A percentile compares a stretch with the other conserved stretches of the same genome.
These are phyloP conservation scores for Starmerella sirachaensis DNA, from an alignment of 805 yeast genomes.

Conservation along the genomic window DNA sequence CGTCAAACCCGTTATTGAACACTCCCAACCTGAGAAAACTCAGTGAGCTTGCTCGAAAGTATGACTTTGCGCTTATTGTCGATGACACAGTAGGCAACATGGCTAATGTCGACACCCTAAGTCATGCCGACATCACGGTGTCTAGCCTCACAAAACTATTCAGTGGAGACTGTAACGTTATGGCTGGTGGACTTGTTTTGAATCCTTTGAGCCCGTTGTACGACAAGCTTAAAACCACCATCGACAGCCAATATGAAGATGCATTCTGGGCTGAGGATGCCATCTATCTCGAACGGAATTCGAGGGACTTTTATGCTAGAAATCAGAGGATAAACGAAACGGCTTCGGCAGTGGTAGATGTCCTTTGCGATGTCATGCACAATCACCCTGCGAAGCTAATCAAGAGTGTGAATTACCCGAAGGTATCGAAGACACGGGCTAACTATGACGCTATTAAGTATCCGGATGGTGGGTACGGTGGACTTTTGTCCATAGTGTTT, in stretches of 20 bases:
- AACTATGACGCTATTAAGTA: slow-evolving; percentile 64
- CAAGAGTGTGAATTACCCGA: slow-evolving; percentile 62
- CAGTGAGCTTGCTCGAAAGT: slow-evolving; percentile 52
- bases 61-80: slow-evolving; percentile 65
- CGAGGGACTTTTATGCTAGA: slow-evolving; percentile 71
- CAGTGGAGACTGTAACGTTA: slow-evolving; percentile 87
- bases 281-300: slow-evolving; percentile 78
- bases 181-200: slow-evolving; percentile 81
- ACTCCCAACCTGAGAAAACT: slow-evolving; percentile 67
- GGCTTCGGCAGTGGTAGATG: slow-evolving; percentile 31
- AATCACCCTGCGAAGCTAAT: slow-evolving; percentile 34
- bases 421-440: slow-evolving; percentile 37
- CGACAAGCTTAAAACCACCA: slow-evolving; percentile 37
- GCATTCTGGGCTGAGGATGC: slow-evolving; percentile 90
- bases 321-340: slow-evolving; percentile 34
- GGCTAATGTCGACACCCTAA: slow-evolving; percentile 66
- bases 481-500: slow-evolving; percentile 65
- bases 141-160: slow-evolving; percentile 85
- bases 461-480: slow-evolving; percentile 78
- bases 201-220: slow-evolving; percentile 53
- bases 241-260: slow-evolving; percentile 55
- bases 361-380: slow-evolving; percentile 15
- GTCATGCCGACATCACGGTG: slow-evolving; percentile 75
- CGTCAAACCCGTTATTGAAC: slow-evolving; percentile 83
- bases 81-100: slow-evolving; percentile 95